A percentile compares a stretch with the other conserved stretches of the same genome.
phyloP scores from a whole-genome alignment of 495 filamentous ascomycete genomes.

The Amphirosellinia nigrospora region DNA sequence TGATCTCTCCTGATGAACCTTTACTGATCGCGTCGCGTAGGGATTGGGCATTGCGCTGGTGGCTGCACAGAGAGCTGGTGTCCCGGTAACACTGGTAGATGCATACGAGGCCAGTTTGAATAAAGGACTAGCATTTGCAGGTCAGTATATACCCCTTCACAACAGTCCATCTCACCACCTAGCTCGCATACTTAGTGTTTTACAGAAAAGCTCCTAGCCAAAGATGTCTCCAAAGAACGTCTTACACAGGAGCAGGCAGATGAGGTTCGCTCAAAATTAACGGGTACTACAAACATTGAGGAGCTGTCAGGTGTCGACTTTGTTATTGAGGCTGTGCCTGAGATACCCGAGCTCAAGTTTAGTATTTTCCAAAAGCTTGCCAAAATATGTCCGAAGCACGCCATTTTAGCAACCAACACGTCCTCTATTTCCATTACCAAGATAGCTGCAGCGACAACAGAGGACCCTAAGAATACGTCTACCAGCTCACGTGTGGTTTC shows the following conservation, averaged over 20 bases:
- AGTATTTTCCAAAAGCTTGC: constrained; percentile 87
- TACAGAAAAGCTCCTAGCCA: constrained; percentile 86
- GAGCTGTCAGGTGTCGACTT: constrained; percentile 89
- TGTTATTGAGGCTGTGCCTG: constrained; percentile 96
- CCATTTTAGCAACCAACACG: constrained; percentile 96
- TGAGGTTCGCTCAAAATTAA: constrained; percentile 68
- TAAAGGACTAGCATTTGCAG: constrained; percentile 89
- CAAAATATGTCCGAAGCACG: constrained; percentile 80
- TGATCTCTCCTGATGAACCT: constrained; percentile 26
- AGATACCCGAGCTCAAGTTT: constrained; percentile 86
- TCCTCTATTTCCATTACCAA: constrained; percentile 96
- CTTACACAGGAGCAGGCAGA: constrained; percentile 81
- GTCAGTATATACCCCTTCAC: constrained; percentile 46
- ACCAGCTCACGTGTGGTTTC: constrained; percentile 88
- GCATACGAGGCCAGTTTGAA: constrained; percentile 84
- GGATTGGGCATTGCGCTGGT: constrained; percentile 96
- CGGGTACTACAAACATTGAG: constrained; percentile 74
- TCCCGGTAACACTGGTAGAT: constrained; percentile 89
- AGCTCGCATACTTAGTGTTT: constrained; percentile 24
- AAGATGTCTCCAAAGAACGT: constrained; percentile 84
- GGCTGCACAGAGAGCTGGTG: constrained; percentile 80
- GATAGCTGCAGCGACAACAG: constrained; percentile 84
- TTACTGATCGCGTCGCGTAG: constrained; percentile 51
- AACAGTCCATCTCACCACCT: not conserved
- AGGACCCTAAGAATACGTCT: constrained; percentile 76